These are phyloP conservation scores for Ceratocystis colombiana DNA, from an alignment of 2,329 filamentous ascomycete genomes.

Conservation along the genomic window DNA sequence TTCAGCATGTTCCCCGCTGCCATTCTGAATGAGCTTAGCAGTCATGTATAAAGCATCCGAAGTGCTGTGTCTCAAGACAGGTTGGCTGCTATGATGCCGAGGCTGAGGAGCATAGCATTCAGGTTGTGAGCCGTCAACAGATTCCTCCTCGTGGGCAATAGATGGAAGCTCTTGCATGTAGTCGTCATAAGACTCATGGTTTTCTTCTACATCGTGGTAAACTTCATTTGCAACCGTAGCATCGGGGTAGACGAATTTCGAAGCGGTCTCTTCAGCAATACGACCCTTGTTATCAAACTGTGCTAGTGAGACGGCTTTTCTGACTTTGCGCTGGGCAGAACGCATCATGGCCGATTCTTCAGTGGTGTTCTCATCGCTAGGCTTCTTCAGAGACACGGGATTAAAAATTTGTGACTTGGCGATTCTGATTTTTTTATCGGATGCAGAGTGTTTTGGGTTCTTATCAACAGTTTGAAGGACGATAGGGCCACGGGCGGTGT, in stretches of 20 bases:
- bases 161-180: conserved; percentile 14
- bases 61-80: conserved; percentile 38
- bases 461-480: conserved; percentile 31
- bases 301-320: conserved; percentile 13
- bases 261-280: conserved; percentile 15
- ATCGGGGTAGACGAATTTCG: conserved; percentile 8
- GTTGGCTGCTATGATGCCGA: conserved; percentile 47
- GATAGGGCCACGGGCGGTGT: conserved; percentile 39
- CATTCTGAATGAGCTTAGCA: conserved; percentile 29
- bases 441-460: conserved; percentile 31
- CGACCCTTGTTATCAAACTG: conserved; percentile 25
- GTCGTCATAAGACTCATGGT: conserved; percentile 21
- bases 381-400: conserved; percentile 21
- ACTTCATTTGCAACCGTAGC: neutral
- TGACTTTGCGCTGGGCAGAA: conserved; percentile 11
- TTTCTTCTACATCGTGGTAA: neutral
- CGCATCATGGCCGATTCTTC: conserved; percentile 3
- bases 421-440: conserved; percentile 32
- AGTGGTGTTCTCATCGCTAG: conserved; percentile 15
- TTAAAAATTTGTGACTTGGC: conserved; percentile 25
- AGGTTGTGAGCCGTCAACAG: conserved; percentile 14
- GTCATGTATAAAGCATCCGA: conserved; percentile 28
- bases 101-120: conserved; percentile 31
- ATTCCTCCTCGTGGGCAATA: conserved; percentile 25
- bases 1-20: neutral